Conservation (phyloP, 2,329 filamentous ascomycete species). For the Cyphellophora europaea region DNA sequence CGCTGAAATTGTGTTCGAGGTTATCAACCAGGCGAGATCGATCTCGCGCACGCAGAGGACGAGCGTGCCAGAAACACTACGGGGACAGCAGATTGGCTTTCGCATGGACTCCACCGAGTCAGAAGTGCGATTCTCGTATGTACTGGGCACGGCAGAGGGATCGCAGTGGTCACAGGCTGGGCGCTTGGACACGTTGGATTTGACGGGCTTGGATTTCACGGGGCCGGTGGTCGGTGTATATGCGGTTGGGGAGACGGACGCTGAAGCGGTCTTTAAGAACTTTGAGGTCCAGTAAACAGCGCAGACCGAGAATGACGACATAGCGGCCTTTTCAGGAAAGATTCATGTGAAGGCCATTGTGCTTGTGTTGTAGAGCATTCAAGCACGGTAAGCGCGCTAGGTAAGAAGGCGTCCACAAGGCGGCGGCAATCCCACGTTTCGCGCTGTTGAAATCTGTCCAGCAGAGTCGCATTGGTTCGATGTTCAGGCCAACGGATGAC, state of each 20-base stretch:
- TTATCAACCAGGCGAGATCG: constrained; percentile 13
- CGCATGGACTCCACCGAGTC: neutral
- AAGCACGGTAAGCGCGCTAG: too few species aligned
- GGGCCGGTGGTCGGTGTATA: neutral
- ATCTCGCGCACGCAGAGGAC: constrained; percentile 6
- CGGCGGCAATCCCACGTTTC: too few species aligned
- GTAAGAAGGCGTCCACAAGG: too few species aligned
- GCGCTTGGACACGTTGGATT: neutral
- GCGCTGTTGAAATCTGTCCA: too few species aligned
- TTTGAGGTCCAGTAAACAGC: neutral
- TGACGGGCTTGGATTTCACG: neutral
- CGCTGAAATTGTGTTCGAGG: constrained; percentile 10
- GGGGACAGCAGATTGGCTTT: too few species aligned
- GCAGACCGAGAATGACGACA: too few species aligned
- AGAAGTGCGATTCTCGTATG: neutral
- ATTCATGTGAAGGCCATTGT: too few species aligned
- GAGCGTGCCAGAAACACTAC: neutral
- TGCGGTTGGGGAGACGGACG: too few species aligned
- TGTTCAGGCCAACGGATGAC: too few species aligned
- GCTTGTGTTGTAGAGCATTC: too few species aligned
- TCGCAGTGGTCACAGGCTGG: neutral
- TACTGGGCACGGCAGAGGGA: neutral
- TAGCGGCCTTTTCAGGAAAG: too few species aligned
- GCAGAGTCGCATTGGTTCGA: too few species aligned
- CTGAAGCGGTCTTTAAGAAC: neutral